Percentiles rank a stretch among this genome's conserved stretches.
Conservation (phyloP, 805 yeast genomes). For the Cyberlindnera maclurae region DNA sequence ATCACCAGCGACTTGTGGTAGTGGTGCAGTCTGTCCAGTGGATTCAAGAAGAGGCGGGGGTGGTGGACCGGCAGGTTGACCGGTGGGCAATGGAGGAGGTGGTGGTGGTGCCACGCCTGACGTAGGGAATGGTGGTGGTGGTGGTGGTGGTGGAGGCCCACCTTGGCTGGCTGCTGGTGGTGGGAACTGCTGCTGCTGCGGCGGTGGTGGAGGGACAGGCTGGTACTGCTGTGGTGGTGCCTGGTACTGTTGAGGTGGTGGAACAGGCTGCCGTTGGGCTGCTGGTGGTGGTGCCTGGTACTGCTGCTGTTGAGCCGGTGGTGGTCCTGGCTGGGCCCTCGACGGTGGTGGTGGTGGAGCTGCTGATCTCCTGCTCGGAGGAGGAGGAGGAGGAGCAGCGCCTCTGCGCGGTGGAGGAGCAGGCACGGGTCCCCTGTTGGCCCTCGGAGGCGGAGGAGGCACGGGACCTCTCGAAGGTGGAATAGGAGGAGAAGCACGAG, state of each 20-base stretch:
- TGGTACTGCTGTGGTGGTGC: slow-evolving; percentile 9
- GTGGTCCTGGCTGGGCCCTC: slow-evolving; percentile 14
- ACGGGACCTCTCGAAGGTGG: slow-evolving; percentile 11
- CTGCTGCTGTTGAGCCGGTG: slow-evolving; percentile 12
- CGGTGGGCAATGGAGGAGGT: slow-evolving; percentile 7
- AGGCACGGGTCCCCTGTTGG: slow-evolving; percentile 14
- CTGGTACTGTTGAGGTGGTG: slow-evolving; percentile 19
- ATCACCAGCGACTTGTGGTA: slow-evolving; percentile 41
- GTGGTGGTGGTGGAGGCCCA: slow-evolving; percentile 13
- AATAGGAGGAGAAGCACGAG: slow-evolving; percentile 7
- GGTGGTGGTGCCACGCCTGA: slow-evolving; percentile 15
- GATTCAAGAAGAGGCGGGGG: slow-evolving; percentile 11
- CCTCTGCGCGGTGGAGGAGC: slow-evolving; percentile 22
- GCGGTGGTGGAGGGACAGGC: slow-evolving; percentile 14
- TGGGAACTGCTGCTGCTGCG: slow-evolving; percentile 7
- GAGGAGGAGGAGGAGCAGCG: slow-evolving; percentile 21
- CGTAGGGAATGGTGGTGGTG: slow-evolving; percentile 22
- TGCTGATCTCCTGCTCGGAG: slow-evolving; percentile 15
- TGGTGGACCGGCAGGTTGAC: slow-evolving; percentile 16
- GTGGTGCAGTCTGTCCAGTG: slow-evolving; percentile 14
- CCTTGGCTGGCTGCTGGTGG: slow-evolving; percentile 22
- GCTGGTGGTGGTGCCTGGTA: slow-evolving; percentile 17
- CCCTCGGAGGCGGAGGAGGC: slow-evolving; percentile 13
- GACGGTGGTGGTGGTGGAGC: slow-evolving; percentile 23
- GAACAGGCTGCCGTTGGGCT: slow-evolving; percentile 13